These are phyloP conservation scores for Epichloe typhina DNA, from an alignment of 2,329 filamentous ascomycete genomes.

Conservation along the genomic window DNA sequence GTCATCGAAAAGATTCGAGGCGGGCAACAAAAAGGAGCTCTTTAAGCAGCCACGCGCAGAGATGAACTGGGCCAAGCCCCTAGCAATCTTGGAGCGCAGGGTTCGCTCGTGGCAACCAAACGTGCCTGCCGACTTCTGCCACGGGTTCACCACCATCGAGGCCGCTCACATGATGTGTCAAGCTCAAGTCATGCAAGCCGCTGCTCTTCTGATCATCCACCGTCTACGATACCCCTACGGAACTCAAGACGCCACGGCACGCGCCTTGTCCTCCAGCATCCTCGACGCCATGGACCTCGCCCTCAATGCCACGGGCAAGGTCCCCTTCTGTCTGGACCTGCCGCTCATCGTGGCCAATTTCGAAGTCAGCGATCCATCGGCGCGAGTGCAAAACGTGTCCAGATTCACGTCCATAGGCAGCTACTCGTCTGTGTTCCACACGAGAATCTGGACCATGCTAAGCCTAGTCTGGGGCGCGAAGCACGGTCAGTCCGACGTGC, in stretches of 20 bases:
- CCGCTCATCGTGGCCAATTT: constrained; percentile 13
- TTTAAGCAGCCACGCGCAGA: not conserved
- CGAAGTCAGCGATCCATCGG: constrained; percentile 9
- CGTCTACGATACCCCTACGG: constrained; percentile 11
- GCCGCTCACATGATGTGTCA: constrained; percentile 18
- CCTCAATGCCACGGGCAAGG: constrained; percentile 6
- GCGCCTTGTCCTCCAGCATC: constrained; percentile 9
- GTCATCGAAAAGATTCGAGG: not conserved
- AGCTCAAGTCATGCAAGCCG: constrained; percentile 12
- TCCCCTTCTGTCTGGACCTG: constrained; percentile 11
- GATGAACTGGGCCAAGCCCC: not conserved
- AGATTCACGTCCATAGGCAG: constrained; percentile 7
- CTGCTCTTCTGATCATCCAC: constrained; percentile 13
- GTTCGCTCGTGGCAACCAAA: constrained; percentile 12
- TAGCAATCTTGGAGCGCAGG: constrained; percentile 7
- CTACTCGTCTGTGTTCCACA: constrained; percentile 3
- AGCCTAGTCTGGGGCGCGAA: not conserved
- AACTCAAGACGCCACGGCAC: not conserved
- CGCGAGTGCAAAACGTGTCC: constrained; percentile 4
- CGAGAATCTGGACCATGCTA: not conserved
- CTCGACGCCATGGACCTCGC: constrained; percentile 13
- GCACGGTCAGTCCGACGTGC: not conserved
- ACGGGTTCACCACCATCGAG: constrained; percentile 10
- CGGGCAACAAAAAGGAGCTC: not conserved
- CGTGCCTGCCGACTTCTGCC: constrained; percentile 11